These are phyloP conservation scores for Nevesoporus exiguus DNA, from an alignment of 768 basidiomycete genomes.

Conservation along the genomic window DNA sequence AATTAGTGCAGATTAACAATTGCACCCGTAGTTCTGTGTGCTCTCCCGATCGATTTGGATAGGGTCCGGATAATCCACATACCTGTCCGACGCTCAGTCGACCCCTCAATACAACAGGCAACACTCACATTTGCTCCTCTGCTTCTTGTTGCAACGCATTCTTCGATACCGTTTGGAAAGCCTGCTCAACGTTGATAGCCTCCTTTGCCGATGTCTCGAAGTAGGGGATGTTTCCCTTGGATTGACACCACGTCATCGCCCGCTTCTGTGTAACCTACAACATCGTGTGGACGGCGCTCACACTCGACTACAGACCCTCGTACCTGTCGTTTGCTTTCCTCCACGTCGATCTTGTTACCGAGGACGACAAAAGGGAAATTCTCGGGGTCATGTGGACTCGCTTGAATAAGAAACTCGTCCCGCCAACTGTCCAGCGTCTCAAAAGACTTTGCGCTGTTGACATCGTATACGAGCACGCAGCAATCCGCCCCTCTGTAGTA, in stretches of 20 bases:
- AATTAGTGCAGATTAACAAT: constrained; percentile 53
- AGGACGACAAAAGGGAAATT: constrained; percentile 99
- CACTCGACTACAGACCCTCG: constrained; percentile 15
- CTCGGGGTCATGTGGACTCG: constrained; percentile 97
- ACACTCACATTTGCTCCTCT: constrained; percentile 85
- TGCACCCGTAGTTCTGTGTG: constrained; percentile 89
- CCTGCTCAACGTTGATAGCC: constrained; percentile 99
- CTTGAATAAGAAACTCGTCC: constrained; percentile 98
- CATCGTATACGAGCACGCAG: constrained; percentile 98
- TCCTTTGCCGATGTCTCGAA: constrained; percentile 99
- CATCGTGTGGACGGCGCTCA: not conserved
- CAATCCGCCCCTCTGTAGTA: constrained; percentile 99
- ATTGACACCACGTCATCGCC: constrained; percentile 99
- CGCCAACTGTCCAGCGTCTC: constrained; percentile 99
- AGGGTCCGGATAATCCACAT: constrained; percentile 98
- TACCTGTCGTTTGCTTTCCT: constrained; percentile 97
- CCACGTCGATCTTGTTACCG: constrained; percentile 99
- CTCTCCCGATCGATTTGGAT: constrained; percentile 95
- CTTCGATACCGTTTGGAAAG: constrained; percentile 99
- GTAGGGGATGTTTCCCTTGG: constrained; percentile 99
- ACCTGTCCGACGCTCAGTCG: constrained; percentile 48
- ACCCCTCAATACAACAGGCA: constrained; percentile 8
- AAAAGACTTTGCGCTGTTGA: constrained; percentile 97
- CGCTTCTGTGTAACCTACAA: constrained; percentile 95
- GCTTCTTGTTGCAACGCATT: constrained; percentile 97